These are phyloP conservation scores for Coemansia sp. DNA, from an alignment of 192 early-diverging fungal species.

Conservation along the genomic window DNA sequence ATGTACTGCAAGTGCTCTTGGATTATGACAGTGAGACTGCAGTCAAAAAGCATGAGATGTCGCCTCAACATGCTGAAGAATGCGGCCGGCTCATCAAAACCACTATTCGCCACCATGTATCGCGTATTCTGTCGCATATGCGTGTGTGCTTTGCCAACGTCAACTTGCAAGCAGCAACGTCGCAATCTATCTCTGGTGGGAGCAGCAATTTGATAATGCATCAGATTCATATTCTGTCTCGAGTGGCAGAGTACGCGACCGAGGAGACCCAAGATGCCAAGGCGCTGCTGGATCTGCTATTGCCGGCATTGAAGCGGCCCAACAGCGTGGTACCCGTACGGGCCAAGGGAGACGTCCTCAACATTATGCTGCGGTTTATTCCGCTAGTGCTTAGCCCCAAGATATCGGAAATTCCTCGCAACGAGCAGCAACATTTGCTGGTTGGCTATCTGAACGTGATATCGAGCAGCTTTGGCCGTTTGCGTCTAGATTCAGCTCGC, in stretches of 20 bases:
- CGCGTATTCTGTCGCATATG: conserved; percentile 45
- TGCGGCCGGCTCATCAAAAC: conserved; percentile 7
- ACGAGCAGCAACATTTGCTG: conserved; percentile 37
- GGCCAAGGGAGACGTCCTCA: conserved; percentile 80
- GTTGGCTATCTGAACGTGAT: conserved; percentile 63
- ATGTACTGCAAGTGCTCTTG: conserved; percentile 71
- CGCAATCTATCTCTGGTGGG: not conserved
- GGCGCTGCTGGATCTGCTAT: conserved; percentile 71
- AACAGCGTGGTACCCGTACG: conserved; percentile 69
- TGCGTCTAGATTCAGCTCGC: conserved; percentile 66
- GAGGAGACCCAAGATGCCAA: conserved; percentile 62
- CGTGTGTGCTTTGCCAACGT: conserved; percentile 35
- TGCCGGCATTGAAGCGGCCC: conserved; percentile 78
- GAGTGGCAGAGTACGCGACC: conserved; percentile 70
- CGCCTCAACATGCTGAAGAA: conserved; percentile 22
- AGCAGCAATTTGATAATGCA: conserved; percentile 51
- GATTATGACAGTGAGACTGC: conserved; percentile 41
- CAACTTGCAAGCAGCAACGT: not conserved
- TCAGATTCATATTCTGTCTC: conserved; percentile 77
- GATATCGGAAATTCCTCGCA: not conserved
- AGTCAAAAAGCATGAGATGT: conserved; percentile 46
- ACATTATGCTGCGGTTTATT: conserved; percentile 76
- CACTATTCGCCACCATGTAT: conserved; percentile 31
- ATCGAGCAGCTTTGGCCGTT: conserved; percentile 67
- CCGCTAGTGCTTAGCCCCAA: conserved; percentile 59